Percentiles rank a stretch among this genome's conserved stretches.
Evolutionary conservation across 208 protist species (phyloP).

Genomic region (Paratrypanosoma confusum): DNA sequence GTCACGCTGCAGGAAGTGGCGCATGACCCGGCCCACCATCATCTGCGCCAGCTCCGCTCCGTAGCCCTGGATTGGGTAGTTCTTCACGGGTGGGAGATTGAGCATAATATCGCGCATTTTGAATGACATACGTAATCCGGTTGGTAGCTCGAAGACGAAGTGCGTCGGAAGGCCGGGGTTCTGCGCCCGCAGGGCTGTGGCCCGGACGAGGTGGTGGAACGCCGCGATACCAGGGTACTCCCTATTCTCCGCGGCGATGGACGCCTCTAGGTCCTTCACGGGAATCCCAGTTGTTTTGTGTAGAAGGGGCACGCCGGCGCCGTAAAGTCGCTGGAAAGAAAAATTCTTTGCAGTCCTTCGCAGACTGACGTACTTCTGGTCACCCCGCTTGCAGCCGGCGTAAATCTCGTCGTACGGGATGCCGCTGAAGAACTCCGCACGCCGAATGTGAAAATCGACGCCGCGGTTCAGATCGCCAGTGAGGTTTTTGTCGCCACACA

Average conservation of each 20-base stretch:
- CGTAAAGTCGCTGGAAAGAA: constrained; percentile 86
- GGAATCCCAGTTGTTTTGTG: constrained; percentile 82
- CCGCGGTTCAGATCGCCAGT: constrained; percentile 51
- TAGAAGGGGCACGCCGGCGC: constrained; percentile 63
- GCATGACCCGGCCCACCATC: constrained; percentile 74
- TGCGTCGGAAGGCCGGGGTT: constrained; percentile 73
- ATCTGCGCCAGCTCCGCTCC: constrained; percentile 84
- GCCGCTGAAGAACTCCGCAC: constrained; percentile 75
- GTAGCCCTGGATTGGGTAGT: constrained; percentile 86
- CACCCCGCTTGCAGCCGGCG: constrained; percentile 42
- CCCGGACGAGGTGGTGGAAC: constrained; percentile 58
- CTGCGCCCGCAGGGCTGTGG: constrained; percentile 61
- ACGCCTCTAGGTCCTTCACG: constrained; percentile 47
- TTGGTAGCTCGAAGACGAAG: constrained; percentile 78
- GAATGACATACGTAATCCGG: constrained; percentile 62
- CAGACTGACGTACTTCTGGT: constrained; percentile 54
- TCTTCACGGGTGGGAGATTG: constrained; percentile 76
- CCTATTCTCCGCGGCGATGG: constrained; percentile 53
- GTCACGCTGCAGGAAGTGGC: constrained; percentile 45
- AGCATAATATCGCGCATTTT: constrained; percentile 64
- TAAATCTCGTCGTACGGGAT: constrained; percentile 71
- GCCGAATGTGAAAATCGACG: constrained; percentile 83
- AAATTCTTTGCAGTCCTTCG: constrained; percentile 83
- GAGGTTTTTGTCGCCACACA: constrained; percentile 59
- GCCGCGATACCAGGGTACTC: constrained; percentile 66